Evolutionary conservation across 371 early-diverging fungal species (phyloP), one percentile per base, ranked within the genome.

Genomic region (Mortierella sp.): DNA sequence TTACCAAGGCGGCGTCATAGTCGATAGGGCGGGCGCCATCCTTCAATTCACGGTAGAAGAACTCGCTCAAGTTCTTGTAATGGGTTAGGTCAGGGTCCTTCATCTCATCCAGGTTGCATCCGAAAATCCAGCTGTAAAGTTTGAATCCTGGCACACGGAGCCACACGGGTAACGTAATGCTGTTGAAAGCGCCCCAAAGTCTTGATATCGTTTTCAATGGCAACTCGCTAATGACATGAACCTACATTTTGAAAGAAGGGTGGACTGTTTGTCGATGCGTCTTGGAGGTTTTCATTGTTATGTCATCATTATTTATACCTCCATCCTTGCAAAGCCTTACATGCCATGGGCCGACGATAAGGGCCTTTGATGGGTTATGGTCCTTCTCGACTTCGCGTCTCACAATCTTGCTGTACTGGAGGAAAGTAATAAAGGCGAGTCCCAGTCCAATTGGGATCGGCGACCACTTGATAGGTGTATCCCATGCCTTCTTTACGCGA

Each of bases 21-120:
- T 94, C 95, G 19, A 98, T 89, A 1, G 95, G 94, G 37, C 99
- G 90, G 0, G 88, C 96, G 46, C 90, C 96, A 5, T 93, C 92
- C 72, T 94, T 94, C 55, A 99, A 86, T 78, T 93, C 92, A 51
- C 99, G 93, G 82, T 97, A 98, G 75, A 99, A 99, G 87, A 98
- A 99, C 24, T 93, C 90, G 34, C 94, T 92, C 37, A 99, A 84
- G 86, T 97, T 98, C 43, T 93, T 93, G 84, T 97, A 99, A 26
- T 89, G 83, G 21, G 86, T 90, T 19, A 98, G 86, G 79, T 96
- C 93, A 0, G 94, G 92, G 53, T 96, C 95, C 76, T 92, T 92
- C 96, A 98, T 97, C 86, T 99, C 99, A 37, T 95, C 96, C 61
- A 98, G 88, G 77, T 97, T 95, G 88, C 98, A 98, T 69, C 95